Evolutionary conservation across 176 grass and related monocot species (phyloP).

Genomic region (Areca catechu): DNA sequence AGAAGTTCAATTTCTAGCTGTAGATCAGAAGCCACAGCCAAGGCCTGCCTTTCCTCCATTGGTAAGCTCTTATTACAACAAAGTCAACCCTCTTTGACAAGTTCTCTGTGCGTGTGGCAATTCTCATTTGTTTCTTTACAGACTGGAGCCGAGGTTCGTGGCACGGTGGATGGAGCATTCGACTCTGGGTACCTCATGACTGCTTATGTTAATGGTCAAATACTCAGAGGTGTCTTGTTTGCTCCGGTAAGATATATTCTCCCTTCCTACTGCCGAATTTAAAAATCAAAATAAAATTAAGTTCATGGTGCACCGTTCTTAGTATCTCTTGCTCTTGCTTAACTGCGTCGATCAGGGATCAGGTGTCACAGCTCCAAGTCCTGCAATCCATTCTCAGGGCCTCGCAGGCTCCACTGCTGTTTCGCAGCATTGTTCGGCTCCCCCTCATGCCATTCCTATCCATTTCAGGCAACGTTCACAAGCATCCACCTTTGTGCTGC

Average conservation of each 20-base stretch:
- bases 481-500: constrained; percentile 27
- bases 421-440: constrained; percentile 38
- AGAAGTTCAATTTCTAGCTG: constrained; percentile 47
- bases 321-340: too few relatives aligned
- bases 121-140: constrained; percentile 11
- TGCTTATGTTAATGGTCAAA: constrained; percentile 64
- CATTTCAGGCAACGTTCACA: constrained; percentile 46
- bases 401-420: constrained; percentile 39
- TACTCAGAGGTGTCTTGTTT: constrained; percentile 86
- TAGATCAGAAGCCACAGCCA: constrained; percentile 35
- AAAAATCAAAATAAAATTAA: too few relatives aligned
- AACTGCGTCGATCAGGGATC: constrained; percentile 38
- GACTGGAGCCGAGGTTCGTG: constrained; percentile 80
- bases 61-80: constrained; percentile 21
- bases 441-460: constrained; percentile 37
- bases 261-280: too few relatives aligned
- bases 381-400: constrained; percentile 43
- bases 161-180: constrained; percentile 77
- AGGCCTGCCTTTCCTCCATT: constrained; percentile 29
- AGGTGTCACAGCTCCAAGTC: constrained; percentile 51
- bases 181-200: constrained; percentile 96
- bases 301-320: too few relatives aligned
- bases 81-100: neutral
- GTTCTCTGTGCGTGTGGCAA: too few relatives aligned
- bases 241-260: constrained; percentile 53